Percentiles rank a stretch among this genome's conserved stretches.
These are phyloP conservation scores for Fusarium globosum DNA, from an alignment of 2,329 filamentous ascomycete genomes.

Conservation along the genomic window DNA sequence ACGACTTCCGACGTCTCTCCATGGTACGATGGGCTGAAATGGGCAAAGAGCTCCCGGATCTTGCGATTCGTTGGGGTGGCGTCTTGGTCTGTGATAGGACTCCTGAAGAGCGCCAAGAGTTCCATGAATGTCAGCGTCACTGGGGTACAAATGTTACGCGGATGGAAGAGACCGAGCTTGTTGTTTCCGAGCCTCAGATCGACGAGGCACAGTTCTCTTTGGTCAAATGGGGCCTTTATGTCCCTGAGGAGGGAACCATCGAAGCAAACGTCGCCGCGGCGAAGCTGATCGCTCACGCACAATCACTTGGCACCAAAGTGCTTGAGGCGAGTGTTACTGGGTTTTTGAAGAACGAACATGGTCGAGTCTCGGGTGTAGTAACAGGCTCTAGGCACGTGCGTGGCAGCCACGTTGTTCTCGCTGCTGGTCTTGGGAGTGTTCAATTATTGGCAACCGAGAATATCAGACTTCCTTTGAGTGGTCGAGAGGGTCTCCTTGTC, in stretches of 20 bases:
- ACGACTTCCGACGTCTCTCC: slow-evolving; percentile 20
- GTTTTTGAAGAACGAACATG: neutral
- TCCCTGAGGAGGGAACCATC: slow-evolving; percentile 17
- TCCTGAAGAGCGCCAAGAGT: neutral
- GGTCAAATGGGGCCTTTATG: slow-evolving; percentile 11
- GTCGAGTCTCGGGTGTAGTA: neutral
- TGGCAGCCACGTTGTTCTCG: neutral
- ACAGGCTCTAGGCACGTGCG: neutral
- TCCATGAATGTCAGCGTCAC: neutral
- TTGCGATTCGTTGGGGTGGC: slow-evolving; percentile 20
- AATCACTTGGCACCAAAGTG: neutral
- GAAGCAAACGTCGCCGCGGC: slow-evolving; percentile 16
- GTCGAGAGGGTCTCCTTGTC: neutral
- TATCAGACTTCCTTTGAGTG: neutral
- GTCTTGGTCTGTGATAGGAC: slow-evolving; percentile 9
- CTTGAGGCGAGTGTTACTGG: fast-evolving
- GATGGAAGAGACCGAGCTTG: neutral
- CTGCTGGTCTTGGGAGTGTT: neutral
- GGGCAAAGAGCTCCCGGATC: neutral
- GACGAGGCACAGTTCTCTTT: neutral
- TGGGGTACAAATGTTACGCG: neutral
- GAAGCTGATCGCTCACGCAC: neutral
- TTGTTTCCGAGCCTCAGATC: neutral
- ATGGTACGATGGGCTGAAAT: slow-evolving; percentile 23
- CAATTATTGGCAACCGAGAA: neutral